Evolutionary conservation across 441 rosid genomes (phyloP).

Genomic region (Adansonia madagascariensis): DNA sequence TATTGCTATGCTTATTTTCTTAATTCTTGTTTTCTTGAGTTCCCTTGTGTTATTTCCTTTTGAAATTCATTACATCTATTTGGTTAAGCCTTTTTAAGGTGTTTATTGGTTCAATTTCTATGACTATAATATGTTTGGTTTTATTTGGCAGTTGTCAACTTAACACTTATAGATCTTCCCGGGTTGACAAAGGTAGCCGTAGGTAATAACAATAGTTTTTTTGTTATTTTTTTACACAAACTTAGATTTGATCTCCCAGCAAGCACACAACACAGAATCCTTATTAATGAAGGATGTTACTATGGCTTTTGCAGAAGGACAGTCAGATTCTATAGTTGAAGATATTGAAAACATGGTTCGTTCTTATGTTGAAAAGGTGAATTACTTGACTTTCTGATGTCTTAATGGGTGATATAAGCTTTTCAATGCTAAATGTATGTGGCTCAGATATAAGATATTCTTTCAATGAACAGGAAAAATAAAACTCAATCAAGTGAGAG

Average conservation of each 20-base stretch:
- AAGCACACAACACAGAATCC: slow-evolving; percentile 6
- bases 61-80: background rate
- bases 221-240: background rate
- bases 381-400: slow-evolving; percentile 22
- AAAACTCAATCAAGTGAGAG: background rate
- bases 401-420: slow-evolving; percentile 6
- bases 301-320: slow-evolving; percentile 77
- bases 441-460: background rate
- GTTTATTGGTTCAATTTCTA: slow-evolving; percentile 20
- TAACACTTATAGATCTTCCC: slow-evolving; percentile 98
- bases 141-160: slow-evolving; percentile 82
- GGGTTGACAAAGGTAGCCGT: slow-evolving; percentile 99
- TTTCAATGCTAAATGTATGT: background rate
- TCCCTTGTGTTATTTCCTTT: background rate
- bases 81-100: background rate
- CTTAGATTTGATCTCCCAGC: slow-evolving; percentile 6
- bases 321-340: slow-evolving; percentile 79
- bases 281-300: slow-evolving; percentile 25
- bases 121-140: slow-evolving; percentile 33
- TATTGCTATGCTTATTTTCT: background rate
- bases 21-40: slow-evolving; percentile 8
- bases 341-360: slow-evolving; percentile 99
- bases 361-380: slow-evolving; percentile 94
- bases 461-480: slow-evolving; percentile 5
- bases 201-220: slow-evolving; percentile 55